A percentile compares a stretch with the other conserved stretches of the same genome.
These are phyloP conservation scores for Scheffersomyces segobiensis DNA, from an alignment of 1,139 yeast species.

Conservation along the genomic window DNA sequence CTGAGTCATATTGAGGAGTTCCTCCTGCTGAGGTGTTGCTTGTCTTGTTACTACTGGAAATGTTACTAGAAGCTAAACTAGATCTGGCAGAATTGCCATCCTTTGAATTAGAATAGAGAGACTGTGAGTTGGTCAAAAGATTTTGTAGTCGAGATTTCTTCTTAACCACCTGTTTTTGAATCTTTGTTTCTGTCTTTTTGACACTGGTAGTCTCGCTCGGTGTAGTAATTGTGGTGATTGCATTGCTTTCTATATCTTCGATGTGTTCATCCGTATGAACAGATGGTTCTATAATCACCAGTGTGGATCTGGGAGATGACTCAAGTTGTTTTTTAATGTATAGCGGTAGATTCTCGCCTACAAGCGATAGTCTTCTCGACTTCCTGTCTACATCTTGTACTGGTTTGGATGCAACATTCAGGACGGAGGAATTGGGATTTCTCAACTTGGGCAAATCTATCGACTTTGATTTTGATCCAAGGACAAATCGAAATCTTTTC, in stretches of 20 bases:
- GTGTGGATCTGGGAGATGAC: not conserved
- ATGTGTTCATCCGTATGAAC: not conserved
- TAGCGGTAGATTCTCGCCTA: slow-evolving; percentile 40
- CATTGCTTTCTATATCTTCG: not conserved
- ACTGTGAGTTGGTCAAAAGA: slow-evolving; percentile 38
- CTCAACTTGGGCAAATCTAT: not conserved
- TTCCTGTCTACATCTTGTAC: not conserved
- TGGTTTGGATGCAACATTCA: not conserved
- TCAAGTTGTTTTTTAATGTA: slow-evolving; percentile 37
- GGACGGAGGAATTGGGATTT: not conserved
- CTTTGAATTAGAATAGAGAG: slow-evolving; percentile 32
- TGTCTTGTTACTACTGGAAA: slow-evolving; percentile 10
- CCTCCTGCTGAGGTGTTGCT: slow-evolving; percentile 12
- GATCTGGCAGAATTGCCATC: slow-evolving; percentile 16
- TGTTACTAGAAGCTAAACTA: slow-evolving; percentile 6
- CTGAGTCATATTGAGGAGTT: slow-evolving; percentile 13
- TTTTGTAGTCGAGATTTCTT: slow-evolving; percentile 31
- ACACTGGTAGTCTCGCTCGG: not conserved
- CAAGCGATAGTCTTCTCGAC: slow-evolving; percentile 33
- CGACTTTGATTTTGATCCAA: not conserved
- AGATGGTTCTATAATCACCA: not conserved
- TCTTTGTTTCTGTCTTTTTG: not conserved
- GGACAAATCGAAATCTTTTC: slow-evolving; percentile 11
- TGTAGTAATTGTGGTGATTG: not conserved
- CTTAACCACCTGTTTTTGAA: not conserved